Evolutionary conservation across 306 rosid genomes (phyloP).

Genomic region (Luffa acutangula): DNA sequence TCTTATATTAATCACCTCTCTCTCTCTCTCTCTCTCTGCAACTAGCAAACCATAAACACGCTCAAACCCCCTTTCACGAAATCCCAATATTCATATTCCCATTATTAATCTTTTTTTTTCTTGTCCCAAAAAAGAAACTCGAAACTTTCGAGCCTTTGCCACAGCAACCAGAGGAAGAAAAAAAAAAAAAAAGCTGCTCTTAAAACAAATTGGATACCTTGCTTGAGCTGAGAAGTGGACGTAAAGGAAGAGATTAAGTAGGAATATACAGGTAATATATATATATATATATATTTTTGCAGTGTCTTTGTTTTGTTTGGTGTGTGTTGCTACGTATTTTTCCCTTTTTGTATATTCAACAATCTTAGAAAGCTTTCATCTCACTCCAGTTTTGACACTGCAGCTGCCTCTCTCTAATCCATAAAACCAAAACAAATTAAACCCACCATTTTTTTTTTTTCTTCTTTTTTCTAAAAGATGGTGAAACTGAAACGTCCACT

Average conservation of each 20-base stretch:
- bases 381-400: conserved; percentile 1
- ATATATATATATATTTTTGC: neutral
- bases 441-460: neutral
- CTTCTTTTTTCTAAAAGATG: neutral
- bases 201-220: neutral
- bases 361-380: conserved; percentile 1
- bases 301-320: neutral
- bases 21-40: neutral
- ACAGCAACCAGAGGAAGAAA: neutral
- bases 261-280: neutral
- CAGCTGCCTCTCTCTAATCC: neutral
- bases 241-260: conserved; percentile 12
- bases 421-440: neutral
- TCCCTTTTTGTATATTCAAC: neutral
- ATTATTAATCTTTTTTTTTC: neutral
- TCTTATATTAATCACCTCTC: neutral
- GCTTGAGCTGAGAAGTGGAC: conserved; percentile 11
- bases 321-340: neutral
- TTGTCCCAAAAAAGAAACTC: neutral
- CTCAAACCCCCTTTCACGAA: neutral
- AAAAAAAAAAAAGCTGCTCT: neutral
- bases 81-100: neutral
- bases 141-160: neutral
- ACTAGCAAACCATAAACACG: neutral
- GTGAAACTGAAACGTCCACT: neutral